A percentile compares a stretch with the other conserved stretches of the same genome.
Conservation (phyloP, 2,329 filamentous ascomycete genomes). For the Colletotrichum shisoi region DNA sequence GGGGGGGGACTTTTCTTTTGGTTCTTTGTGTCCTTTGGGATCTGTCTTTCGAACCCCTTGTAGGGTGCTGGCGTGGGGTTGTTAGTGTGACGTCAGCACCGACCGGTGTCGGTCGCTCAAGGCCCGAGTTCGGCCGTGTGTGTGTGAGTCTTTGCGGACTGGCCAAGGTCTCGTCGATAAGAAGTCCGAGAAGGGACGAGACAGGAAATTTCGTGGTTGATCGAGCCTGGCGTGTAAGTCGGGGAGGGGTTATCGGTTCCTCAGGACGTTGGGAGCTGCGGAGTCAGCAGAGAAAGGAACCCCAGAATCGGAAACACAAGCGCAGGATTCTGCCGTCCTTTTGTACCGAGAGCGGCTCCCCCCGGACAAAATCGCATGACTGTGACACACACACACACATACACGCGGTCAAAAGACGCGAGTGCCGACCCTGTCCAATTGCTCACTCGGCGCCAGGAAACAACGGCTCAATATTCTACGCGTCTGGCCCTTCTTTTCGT, state of each 20-base stretch:
- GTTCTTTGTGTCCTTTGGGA: not conserved
- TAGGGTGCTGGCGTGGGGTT: not conserved
- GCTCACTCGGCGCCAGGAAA: not conserved
- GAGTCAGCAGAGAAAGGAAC: constrained; percentile 21
- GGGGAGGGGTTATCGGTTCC: not conserved
- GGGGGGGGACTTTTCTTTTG: not conserved
- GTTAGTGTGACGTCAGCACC: constrained; percentile 4
- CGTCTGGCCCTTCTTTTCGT: not conserved
- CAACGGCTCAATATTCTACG: not conserved
- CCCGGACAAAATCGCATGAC: constrained; percentile 3
- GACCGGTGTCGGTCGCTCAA: not conserved
- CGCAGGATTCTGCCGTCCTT: constrained; percentile 30
- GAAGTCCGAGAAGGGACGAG: not conserved
- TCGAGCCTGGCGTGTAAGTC: not conserved
- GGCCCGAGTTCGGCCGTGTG: not conserved
- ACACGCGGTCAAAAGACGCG: not conserved
- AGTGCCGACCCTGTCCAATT: not conserved
- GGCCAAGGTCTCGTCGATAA: not conserved
- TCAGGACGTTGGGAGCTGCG: constrained; percentile 1
- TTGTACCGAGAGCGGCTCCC: constrained; percentile 28
- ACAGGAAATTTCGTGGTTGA: not conserved
- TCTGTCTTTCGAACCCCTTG: not conserved
- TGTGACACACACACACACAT: too few relatives aligned
- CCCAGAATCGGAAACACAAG: constrained; percentile 3
- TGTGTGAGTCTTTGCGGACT: not conserved